Conservation (phyloP, 2,329 filamentous ascomycete genomes). For the Leptoxyphium fumago region DNA sequence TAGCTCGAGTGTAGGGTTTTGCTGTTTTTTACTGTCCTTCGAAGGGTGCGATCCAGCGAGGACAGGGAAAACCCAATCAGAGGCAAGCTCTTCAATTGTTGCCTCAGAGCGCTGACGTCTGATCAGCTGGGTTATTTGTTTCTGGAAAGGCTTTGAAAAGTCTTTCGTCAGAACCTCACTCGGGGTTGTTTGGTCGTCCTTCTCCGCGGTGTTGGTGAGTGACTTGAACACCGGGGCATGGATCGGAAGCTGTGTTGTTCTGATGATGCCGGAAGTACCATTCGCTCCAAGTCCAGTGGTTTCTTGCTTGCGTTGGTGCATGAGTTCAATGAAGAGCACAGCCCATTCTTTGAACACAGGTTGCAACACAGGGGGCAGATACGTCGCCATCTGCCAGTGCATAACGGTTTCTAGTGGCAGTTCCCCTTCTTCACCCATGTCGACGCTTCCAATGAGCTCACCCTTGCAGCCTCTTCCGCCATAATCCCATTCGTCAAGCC, state of each 20-base stretch:
- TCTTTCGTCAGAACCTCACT: conserved; percentile 58
- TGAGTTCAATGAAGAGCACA: conserved; percentile 84
- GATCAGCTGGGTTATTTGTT: conserved; percentile 70
- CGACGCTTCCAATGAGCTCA: conserved; percentile 12
- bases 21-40: conserved; percentile 27
- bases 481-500: conserved; percentile 99
- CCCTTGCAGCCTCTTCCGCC: conserved; percentile 74
- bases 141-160: conserved; percentile 82
- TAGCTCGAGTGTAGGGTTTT: conserved; percentile 73
- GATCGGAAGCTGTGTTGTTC: conserved; percentile 46
- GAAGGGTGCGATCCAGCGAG: conserved; percentile 54
- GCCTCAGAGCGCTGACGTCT: conserved; percentile 77
- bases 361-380: conserved; percentile 68
- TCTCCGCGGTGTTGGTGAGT: conserved; percentile 23
- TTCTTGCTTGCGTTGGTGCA: conserved; percentile 74
- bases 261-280: conserved; percentile 30
- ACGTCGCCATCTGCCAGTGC: conserved; percentile 95
- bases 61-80: conserved; percentile 72
- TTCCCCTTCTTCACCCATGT: conserved; percentile 61
- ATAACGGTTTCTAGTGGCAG: conserved; percentile 83
- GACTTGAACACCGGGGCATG: conserved; percentile 38
- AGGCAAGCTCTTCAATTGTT: conserved; percentile 63
- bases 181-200: conserved; percentile 41
- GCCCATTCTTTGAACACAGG: conserved; percentile 83
- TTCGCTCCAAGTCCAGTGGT: conserved; percentile 3